Evolutionary conservation across 192 early-diverging fungal species (phyloP).

Genomic region (Gamsiella multidivaricata): DNA sequence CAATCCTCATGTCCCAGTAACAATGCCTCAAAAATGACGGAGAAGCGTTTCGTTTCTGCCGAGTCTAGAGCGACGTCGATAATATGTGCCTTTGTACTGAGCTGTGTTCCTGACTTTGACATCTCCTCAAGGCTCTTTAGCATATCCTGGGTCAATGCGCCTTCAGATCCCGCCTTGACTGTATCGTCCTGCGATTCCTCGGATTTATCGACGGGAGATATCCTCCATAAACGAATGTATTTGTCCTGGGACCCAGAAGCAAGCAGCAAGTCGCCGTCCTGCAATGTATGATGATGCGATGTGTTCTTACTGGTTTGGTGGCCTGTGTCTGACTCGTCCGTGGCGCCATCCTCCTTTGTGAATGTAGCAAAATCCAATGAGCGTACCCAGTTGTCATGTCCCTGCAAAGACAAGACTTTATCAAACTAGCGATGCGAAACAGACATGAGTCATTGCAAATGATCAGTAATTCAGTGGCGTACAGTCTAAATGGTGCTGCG

Average conservation of each 20-base stretch:
- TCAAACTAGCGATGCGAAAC: slow-evolving; percentile 61
- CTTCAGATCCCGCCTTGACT: slow-evolving; percentile 12
- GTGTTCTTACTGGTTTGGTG: background rate
- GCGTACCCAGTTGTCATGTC: slow-evolving; percentile 96
- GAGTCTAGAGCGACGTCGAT: slow-evolving; percentile 63
- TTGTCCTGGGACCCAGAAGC: slow-evolving; percentile 93
- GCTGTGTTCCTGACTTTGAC: slow-evolving; percentile 66
- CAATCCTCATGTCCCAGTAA: slow-evolving; percentile 97
- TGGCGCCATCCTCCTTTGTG: slow-evolving; percentile 42
- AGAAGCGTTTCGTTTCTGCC: slow-evolving; percentile 48
- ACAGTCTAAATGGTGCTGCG: background rate
- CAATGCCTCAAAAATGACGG: slow-evolving; percentile 88
- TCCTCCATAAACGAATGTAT: slow-evolving; percentile 92
- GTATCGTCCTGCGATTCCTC: slow-evolving; percentile 2
- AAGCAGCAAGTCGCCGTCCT: slow-evolving; percentile 83
- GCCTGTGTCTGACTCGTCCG: slow-evolving; percentile 8
- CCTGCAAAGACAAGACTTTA: slow-evolving; percentile 73
- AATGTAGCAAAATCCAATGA: slow-evolving; percentile 79
- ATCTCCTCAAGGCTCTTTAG: slow-evolving; percentile 51
- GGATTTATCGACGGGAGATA: slow-evolving; percentile 55
- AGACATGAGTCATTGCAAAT: background rate
- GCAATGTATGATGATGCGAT: slow-evolving; percentile 63
- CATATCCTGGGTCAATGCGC: slow-evolving; percentile 56
- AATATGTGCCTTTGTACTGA: slow-evolving; percentile 88
- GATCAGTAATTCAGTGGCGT: background rate